Evolutionary conservation across 2,329 filamentous ascomycete species (phyloP).

Genomic region (Penicillium aurantiogriseum): DNA sequence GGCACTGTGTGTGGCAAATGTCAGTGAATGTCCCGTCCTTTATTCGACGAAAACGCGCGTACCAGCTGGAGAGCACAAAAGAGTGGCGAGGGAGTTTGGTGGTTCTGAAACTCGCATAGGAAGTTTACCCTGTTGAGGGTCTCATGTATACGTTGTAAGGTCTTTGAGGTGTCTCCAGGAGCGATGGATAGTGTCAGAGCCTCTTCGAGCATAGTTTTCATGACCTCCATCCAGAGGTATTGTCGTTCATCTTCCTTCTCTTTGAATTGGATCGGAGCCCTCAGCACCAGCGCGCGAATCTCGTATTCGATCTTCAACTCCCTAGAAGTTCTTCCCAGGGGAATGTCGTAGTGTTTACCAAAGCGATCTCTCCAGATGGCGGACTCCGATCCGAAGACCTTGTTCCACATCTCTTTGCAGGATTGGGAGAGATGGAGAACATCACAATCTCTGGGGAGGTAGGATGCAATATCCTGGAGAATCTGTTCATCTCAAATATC

Average conservation of each 20-base stretch:
- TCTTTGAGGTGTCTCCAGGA: conserved; percentile 20
- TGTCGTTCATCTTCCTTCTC: conserved; percentile 25
- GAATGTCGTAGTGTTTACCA: conserved; percentile 34
- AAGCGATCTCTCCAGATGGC: conserved; percentile 39
- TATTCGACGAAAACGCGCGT: neutral
- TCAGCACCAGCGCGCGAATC: conserved; percentile 36
- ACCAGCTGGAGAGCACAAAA: conserved; percentile 36
- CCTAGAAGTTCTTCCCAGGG: conserved; percentile 14
- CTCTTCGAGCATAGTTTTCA: conserved; percentile 33
- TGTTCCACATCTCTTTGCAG: conserved; percentile 25
- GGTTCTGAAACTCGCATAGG: conserved; percentile 23
- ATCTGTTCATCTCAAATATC: conserved; percentile 22
- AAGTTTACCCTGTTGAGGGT: conserved; percentile 22
- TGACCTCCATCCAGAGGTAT: conserved; percentile 32
- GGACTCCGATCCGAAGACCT: conserved; percentile 30
- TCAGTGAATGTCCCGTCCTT: conserved; percentile 9
- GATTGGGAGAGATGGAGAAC: conserved; percentile 29
- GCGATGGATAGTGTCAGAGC: conserved; percentile 7
- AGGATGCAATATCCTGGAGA: conserved; percentile 32
- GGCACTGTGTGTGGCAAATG: conserved; percentile 22
- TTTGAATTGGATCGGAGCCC: conserved; percentile 28
- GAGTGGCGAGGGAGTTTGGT: conserved; percentile 19
- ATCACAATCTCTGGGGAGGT: conserved; percentile 33
- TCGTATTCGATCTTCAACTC: conserved; percentile 38
- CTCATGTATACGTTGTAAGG: conserved; percentile 21